A percentile compares a stretch with the other conserved stretches of the same genome.
Evolutionary conservation across 1,139 yeast genomes (phyloP).

Genomic region (Ogataea hybrid): DNA sequence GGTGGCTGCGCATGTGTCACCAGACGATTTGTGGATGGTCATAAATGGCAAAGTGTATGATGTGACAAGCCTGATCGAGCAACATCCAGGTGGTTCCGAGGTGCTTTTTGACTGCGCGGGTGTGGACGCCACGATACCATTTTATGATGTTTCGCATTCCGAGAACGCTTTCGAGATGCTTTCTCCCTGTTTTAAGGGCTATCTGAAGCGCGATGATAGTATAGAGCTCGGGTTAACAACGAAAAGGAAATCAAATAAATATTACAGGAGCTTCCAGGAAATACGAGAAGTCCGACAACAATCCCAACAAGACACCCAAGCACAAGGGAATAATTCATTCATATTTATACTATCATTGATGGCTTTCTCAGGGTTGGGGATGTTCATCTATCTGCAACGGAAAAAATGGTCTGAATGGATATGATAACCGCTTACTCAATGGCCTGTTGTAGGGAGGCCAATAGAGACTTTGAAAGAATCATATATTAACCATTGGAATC

Average conservation of each 20-base stretch:
- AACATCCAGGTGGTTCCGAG: constrained; percentile 73
- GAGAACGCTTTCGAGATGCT: constrained; percentile 33
- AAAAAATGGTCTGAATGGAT: constrained; percentile 29
- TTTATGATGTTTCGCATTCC: constrained; percentile 36
- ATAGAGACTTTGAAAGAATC: constrained; percentile 90
- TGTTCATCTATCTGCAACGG: constrained; percentile 28
- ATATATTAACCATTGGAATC: constrained; percentile 93
- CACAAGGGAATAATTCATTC: constrained; percentile 4
- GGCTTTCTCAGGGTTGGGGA: constrained; percentile 25
- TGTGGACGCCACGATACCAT: constrained; percentile 56
- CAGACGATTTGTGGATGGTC: constrained; percentile 64
- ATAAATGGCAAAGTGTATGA: constrained; percentile 63
- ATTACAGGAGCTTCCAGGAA: constrained; percentile 12
- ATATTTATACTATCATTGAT: constrained; percentile 16
- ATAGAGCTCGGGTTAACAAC: not conserved
- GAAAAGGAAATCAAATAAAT: constrained; percentile 4
- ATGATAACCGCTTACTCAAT: constrained; percentile 29
- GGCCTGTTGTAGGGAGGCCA: constrained; percentile 89
- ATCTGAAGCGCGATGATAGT: constrained; percentile 13
- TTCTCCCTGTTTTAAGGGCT: constrained; percentile 29
- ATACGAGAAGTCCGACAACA: constrained; percentile 8
- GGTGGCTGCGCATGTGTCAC: constrained; percentile 44
- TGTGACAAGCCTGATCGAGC: constrained; percentile 45
- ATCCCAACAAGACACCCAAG: constrained; percentile 1
- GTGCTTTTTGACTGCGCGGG: constrained; percentile 70